phyloP scores from a whole-genome alignment of 192 early-diverging fungal species.

The Neocallimastix lanati region DNA sequence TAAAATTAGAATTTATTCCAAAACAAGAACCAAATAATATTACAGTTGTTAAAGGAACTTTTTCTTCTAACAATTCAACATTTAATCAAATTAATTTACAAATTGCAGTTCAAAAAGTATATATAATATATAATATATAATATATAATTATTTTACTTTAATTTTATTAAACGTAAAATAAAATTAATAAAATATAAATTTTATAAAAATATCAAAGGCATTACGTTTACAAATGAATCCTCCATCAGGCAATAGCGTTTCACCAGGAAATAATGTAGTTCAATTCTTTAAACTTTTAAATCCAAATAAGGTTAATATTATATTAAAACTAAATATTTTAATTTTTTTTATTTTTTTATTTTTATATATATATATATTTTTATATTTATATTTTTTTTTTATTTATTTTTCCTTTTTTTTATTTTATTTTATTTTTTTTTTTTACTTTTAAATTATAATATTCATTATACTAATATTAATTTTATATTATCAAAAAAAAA shows the following conservation, averaged over 20 bases:
- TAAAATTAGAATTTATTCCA: conserved; percentile 42
- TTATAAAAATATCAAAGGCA: conserved; percentile 27
- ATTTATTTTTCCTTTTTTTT: no score
- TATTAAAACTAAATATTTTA: background rate
- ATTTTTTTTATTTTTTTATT: background rate
- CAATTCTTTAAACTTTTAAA: conserved; percentile 79
- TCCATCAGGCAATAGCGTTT: conserved; percentile 45
- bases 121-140: background rate
- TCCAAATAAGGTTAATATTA: conserved; percentile 31
- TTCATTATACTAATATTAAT: no score
- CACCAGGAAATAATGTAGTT: conserved; percentile 36
- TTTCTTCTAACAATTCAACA: conserved; percentile 39
- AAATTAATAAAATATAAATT: no score
- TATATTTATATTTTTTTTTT: no score
- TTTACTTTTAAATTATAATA: no score
- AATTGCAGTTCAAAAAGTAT: conserved; percentile 80
- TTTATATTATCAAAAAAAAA: no score
- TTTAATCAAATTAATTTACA: conserved; percentile 61
- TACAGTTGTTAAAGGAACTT: conserved; percentile 25
- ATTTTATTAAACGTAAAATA: no score
- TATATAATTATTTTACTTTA: no score
- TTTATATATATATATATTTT: no score
- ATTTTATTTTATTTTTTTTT: no score
- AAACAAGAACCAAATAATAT: conserved; percentile 40
- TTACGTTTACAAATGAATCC: conserved; percentile 73